Percentiles rank a stretch among this genome's conserved stretches.
phyloP scores from a whole-genome alignment of 1,139 yeast genomes.

The Magnusiomyces tetraspermus region DNA sequence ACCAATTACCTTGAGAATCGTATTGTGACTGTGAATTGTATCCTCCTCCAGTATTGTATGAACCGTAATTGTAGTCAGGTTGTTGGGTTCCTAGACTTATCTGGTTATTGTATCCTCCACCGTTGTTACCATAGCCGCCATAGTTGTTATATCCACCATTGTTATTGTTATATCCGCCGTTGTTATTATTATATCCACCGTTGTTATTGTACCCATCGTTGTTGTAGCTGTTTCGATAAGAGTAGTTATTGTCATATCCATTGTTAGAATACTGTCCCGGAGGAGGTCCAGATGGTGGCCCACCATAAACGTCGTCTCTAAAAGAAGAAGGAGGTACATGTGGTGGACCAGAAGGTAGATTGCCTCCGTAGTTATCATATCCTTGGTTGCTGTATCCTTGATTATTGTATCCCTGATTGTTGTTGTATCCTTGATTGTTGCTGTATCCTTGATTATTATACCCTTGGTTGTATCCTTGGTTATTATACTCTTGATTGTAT shows the following conservation, averaged over 20 bases:
- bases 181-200: not conserved
- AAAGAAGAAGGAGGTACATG: conserved; percentile 7
- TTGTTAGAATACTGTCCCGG: too few relatives aligned
- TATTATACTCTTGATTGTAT: not conserved
- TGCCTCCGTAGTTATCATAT: conserved; percentile 17
- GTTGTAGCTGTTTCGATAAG: not conserved
- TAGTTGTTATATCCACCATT: not conserved
- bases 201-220: not conserved
- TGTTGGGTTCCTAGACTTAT: not conserved
- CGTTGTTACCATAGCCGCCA: not conserved
- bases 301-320: not conserved
- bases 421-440: too few relatives aligned
- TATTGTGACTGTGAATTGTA: conserved; percentile 2
- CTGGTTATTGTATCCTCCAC: not conserved
- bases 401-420: too few relatives aligned
- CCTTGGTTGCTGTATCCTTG: too few relatives aligned
- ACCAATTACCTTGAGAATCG: conserved; percentile 9
- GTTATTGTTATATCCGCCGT: not conserved
- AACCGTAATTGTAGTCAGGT: not conserved
- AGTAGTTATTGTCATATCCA: too few relatives aligned
- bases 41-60: conserved; percentile 4
- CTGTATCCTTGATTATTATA: too few relatives aligned
- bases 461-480: not conserved
- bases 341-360: conserved; percentile 21
- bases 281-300: not conserved